Base-by-base conservation (phyloP, 192 early-diverging fungal genomes). In the Linnemannia zychae region DNA sequence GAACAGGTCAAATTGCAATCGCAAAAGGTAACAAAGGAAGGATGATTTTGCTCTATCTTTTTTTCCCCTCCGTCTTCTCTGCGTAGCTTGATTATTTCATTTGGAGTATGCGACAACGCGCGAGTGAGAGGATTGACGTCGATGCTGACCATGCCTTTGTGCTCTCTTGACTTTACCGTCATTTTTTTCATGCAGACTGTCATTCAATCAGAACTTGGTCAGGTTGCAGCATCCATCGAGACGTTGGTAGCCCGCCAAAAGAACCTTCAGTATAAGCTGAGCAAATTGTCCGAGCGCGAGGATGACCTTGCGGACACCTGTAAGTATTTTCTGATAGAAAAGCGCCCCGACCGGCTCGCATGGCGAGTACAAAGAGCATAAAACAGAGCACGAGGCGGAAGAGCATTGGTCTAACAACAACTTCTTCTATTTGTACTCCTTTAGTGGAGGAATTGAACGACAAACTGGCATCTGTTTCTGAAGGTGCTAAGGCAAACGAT, bases 1-100 rank as follows among this genome's bases (percentile, higher is more conserved):
- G 92, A 92, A 49, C 86, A 88, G 44, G 89, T 91, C 69, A 87
- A 88, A n/a, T 57, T 91, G 13, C 79, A 88, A 46, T 81, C 78
- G 34, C 89, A 91, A 76, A 90, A 91, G 90, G 91, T 89, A 82
- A 60, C 52, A 0, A 48, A 44, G 40, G 40, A 44, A 44, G 4
- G 40, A 44, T 44, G 40, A 9, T 44, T 9, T 44, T 44, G 3
- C 40, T 44, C 40, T 44, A 6, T 44, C 40, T 44, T 9, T n/a
- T n/a, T n/a, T n/a, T n/a, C n/a, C n/a, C n/a, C n/a, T 9, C 9
- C 40, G 40, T 44, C 40, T 44, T 6, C 9, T 44, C 9, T 44
- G 9, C 40, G 40, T 44, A 44, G 4, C 9, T n/a, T 57, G 52
- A 57, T 57, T 57, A 24, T 18, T 57, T 18, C 20, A 47, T 57